Conservation (phyloP, 345 rosid genomes). For the Salix exigua region DNA sequence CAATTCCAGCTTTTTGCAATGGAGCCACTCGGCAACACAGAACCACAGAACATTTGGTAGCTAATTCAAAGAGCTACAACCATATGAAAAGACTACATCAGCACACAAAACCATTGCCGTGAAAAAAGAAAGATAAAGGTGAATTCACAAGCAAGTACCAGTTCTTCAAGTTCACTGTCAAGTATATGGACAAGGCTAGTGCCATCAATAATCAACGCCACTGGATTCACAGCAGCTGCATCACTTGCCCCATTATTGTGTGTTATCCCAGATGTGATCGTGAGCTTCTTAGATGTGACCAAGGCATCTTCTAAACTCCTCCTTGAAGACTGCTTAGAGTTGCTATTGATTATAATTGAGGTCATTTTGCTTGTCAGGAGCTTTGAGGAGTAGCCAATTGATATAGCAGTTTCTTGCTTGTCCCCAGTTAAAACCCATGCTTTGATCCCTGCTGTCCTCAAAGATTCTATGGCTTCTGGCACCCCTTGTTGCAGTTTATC, state of each 20-base stretch:
- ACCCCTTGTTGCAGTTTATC: slow-evolving; percentile 25
- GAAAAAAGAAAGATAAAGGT: too few species aligned
- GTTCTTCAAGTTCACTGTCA: background rate
- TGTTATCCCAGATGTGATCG: too few species aligned
- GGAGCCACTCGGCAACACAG: slow-evolving; percentile 1
- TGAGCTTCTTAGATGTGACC: too few species aligned
- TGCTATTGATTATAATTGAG: too few species aligned
- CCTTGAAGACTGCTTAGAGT: too few species aligned
- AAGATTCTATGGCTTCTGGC: slow-evolving; percentile 16
- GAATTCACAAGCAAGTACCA: background rate
- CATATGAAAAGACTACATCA: too few species aligned
- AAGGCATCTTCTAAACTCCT: too few species aligned
- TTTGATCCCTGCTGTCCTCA: slow-evolving; percentile 18
- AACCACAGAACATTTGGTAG: background rate
- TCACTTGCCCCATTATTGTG: too few species aligned
- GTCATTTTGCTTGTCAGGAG: too few species aligned
- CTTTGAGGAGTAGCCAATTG: slow-evolving; percentile 9
- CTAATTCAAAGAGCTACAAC: background rate
- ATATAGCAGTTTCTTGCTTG: slow-evolving; percentile 23
- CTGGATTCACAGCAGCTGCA: background rate
- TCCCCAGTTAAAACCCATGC: slow-evolving; percentile 26
- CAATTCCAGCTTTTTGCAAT: background rate
- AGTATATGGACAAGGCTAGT: background rate
- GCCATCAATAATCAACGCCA: slow-evolving; percentile 1
- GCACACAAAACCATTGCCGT: too few species aligned